Base-by-base conservation (phyloP, 768 basidiomycete genomes). In the Lepiota subincarnata region DNA sequence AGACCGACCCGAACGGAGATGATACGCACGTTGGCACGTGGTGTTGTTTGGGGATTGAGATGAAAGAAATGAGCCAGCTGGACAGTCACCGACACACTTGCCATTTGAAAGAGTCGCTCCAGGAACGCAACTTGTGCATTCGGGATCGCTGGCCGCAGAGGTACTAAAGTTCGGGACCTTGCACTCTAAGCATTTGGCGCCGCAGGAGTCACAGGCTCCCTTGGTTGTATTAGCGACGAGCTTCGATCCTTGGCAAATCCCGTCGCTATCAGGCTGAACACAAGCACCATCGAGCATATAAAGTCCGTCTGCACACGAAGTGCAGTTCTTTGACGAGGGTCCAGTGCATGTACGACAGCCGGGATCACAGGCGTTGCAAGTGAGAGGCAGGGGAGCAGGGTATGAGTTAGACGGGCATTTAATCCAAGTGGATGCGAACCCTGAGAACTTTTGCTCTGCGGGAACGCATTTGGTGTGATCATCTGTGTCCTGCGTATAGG, bases 221-320 rank as follows among this genome's bases (percentile, higher is more conserved):
- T 91, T 93, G 63, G 79, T 77, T 57, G 89, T 89, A 57, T 94
- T 86, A n/a, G 83, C 89, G 37, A 93, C 80, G 53, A 87, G 67
- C 35, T 71, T 76, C 10, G 83, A 78, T 0, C 82, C 82, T 24
- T 76, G 68, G 63, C 92, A 95, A 6, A 91, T 78, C 0, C 92
- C 92, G 46, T 80, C 78, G 0, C 68, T 63, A 61, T 82, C 79
- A 22, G 84, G 75, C 28, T 76, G 69, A 1, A 92, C 86, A 63
- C 92, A 94, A 13, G 63, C 66, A 1, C 87, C 87, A 41, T 86
- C 82, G 44, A 87, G 68, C 16, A 72, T 66, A 60, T 79, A 91
- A 34, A 74, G 75, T 0, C 83, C 83, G 1, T 71, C 62, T 2
- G 77, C 80, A 55, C 92, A 95, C 13, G 81, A 63, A 20, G 87